These are phyloP conservation scores for Melanomma pulvis-pyrius DNA, from an alignment of 495 filamentous ascomycete genomes.

Conservation along the genomic window DNA sequence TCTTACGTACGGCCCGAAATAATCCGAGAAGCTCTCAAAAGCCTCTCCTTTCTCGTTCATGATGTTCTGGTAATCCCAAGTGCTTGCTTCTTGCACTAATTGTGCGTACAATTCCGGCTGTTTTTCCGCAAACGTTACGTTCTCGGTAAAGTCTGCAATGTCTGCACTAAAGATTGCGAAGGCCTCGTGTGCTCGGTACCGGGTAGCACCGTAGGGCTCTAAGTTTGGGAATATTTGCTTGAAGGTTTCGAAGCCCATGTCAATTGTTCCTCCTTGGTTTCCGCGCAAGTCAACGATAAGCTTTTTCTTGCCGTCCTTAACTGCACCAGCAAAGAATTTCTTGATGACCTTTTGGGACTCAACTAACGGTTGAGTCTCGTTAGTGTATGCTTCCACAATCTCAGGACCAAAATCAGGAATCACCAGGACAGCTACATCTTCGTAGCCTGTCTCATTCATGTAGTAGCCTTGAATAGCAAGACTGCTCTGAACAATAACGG, in stretches of 20 bases:
- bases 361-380: background rate
- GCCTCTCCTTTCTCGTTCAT: constrained; percentile 15
- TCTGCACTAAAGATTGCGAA: constrained; percentile 17
- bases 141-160: background rate
- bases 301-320: constrained; percentile 18
- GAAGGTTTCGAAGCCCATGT: constrained; percentile 32
- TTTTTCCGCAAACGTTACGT: constrained; percentile 3
- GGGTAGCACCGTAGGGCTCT: constrained; percentile 24
- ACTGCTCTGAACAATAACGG: constrained; percentile 15
- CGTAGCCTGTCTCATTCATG: constrained; percentile 28
- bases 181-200: constrained; percentile 29
- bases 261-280: constrained; percentile 29
- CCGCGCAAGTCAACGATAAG: constrained; percentile 33
- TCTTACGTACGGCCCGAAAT: constrained; percentile 30
- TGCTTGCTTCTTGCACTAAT: background rate
- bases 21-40: constrained; percentile 22
- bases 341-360: constrained; percentile 20
- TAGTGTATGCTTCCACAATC: background rate
- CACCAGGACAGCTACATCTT: constrained; percentile 31
- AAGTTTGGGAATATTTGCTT: constrained; percentile 34
- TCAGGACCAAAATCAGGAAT: constrained; percentile 29
- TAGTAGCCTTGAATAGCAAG: constrained; percentile 28
- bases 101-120: background rate
- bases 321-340: constrained; percentile 25
- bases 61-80: constrained; percentile 6